A percentile compares a stretch with the other conserved stretches of the same genome.
These are phyloP conservation scores for Tetrahymena thermophila DNA, from an alignment of 73 alveolate genomes.

Conservation along the genomic window DNA sequence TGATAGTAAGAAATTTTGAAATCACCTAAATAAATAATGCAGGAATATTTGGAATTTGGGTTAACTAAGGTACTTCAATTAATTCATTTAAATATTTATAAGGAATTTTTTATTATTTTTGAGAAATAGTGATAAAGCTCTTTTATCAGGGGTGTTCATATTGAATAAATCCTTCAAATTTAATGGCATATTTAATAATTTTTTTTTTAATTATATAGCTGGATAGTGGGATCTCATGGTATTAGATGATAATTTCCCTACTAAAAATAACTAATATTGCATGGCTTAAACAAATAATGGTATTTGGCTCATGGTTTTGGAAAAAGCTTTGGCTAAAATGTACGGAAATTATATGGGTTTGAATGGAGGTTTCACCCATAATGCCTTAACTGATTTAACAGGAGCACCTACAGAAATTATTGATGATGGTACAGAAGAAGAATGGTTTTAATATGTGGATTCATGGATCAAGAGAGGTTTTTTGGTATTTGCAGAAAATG, in stretches of 20 bases:
- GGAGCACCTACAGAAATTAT: conserved; percentile 85
- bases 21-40: not conserved
- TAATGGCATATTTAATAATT: not conserved
- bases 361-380: conserved; percentile 79
- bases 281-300: conserved; percentile 63
- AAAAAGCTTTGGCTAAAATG: conserved; percentile 97
- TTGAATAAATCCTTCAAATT: not conserved
- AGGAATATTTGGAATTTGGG: not conserved
- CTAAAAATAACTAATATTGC: not conserved
- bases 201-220: not conserved
- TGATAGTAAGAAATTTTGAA: not conserved
- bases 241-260: not conserved
- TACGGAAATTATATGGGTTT: conserved; percentile 86
- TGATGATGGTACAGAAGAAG: not conserved
- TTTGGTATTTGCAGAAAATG: not conserved
- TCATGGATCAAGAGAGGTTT: not conserved
- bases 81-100: too few relatives aligned
- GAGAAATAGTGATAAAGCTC: too few relatives aligned
- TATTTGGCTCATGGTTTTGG: conserved; percentile 91
- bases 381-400: conserved; percentile 72
- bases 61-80: not conserved
- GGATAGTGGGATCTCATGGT: not conserved
- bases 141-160: too few relatives aligned
- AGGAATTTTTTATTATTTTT: too few relatives aligned
- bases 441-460: not conserved